Evolutionary conservation across 768 basidiomycete species (phyloP).

Genomic region (Mycena crocata): DNA sequence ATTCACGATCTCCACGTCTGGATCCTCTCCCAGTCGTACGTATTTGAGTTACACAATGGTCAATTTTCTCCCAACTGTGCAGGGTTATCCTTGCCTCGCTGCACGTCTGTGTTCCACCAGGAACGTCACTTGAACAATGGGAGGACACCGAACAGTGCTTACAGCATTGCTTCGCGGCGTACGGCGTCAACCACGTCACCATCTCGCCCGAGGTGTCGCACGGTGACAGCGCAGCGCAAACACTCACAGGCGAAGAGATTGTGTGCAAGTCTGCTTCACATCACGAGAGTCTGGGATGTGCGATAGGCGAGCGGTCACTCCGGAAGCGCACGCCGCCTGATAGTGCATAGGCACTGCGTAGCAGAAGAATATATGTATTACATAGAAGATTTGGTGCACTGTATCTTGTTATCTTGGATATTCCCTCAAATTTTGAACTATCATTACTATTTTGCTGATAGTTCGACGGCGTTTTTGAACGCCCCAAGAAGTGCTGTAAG

Average conservation of each 20-base stretch:
- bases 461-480: conserved; percentile 93
- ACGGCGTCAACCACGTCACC: conserved; percentile 66
- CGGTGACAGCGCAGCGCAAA: conserved; percentile 45
- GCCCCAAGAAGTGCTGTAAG: conserved; percentile 90
- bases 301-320: conserved; percentile 44
- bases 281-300: conserved; percentile 57
- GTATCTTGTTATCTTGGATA: conserved; percentile 19
- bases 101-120: conserved; percentile 62
- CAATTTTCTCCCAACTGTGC: neutral
- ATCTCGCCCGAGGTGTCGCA: conserved; percentile 62
- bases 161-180: conserved; percentile 63
- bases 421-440: neutral
- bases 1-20: conserved; percentile 67
- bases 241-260: conserved; percentile 44
- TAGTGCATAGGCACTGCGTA: neutral
- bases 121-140: conserved; percentile 63
- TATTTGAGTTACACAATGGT: conserved; percentile 10
- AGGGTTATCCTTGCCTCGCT: conserved; percentile 66
- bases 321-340: conserved; percentile 12
- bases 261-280: conserved; percentile 50
- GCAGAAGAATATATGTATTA: conserved; percentile 8
- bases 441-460: conserved; percentile 61
- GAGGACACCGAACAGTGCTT: conserved; percentile 59
- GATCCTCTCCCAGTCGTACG: conserved; percentile 67
- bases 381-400: conserved; percentile 3